These are phyloP conservation scores for Aspergillus hortae DNA, from an alignment of 2,329 filamentous ascomycete genomes.

Conservation along the genomic window DNA sequence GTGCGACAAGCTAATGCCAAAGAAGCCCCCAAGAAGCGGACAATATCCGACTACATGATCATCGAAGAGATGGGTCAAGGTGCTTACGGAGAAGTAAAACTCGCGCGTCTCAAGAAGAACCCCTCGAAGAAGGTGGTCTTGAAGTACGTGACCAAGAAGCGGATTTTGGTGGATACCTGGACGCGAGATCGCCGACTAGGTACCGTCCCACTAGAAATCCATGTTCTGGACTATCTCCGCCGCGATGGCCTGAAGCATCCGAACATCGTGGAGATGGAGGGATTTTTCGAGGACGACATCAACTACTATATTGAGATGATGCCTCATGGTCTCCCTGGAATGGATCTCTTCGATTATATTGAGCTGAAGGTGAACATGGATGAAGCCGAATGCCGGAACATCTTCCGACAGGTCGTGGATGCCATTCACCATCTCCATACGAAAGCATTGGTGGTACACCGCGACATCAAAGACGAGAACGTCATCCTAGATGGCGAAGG, in stretches of 20 bases:
- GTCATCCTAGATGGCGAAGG: conserved; percentile 94
- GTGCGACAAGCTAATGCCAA: conserved; percentile 21
- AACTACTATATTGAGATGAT: conserved; percentile 99
- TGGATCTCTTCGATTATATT: conserved; percentile 99
- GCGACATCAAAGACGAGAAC: conserved; percentile 99
- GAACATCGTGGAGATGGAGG: conserved; percentile 67
- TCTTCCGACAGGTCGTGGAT: conserved; percentile 88
- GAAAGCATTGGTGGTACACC: conserved; percentile 86
- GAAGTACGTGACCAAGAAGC: conserved; percentile 95
- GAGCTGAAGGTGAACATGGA: conserved; percentile 96
- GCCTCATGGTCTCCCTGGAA: conserved; percentile 89
- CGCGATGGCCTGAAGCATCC: conserved; percentile 63
- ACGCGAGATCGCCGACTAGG: conserved; percentile 88
- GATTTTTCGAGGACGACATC: conserved; percentile 60
- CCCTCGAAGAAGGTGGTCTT: conserved; percentile 80
- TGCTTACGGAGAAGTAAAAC: conserved; percentile 95
- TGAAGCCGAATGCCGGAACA: conserved; percentile 86
- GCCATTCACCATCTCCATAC: conserved; percentile 90
- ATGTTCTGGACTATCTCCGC: conserved; percentile 89
- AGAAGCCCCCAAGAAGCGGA: conserved; percentile 62
- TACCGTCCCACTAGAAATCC: conserved; percentile 93
- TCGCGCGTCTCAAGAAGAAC: conserved; percentile 78
- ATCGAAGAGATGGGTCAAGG: conserved; percentile 98
- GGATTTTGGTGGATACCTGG: conserved; percentile 98
- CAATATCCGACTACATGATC: conserved; percentile 84